Evolutionary conservation across 805 yeast species (phyloP), one percentile per base, ranked within the genome.

Genomic region (Saccharomycopsis amapae): DNA sequence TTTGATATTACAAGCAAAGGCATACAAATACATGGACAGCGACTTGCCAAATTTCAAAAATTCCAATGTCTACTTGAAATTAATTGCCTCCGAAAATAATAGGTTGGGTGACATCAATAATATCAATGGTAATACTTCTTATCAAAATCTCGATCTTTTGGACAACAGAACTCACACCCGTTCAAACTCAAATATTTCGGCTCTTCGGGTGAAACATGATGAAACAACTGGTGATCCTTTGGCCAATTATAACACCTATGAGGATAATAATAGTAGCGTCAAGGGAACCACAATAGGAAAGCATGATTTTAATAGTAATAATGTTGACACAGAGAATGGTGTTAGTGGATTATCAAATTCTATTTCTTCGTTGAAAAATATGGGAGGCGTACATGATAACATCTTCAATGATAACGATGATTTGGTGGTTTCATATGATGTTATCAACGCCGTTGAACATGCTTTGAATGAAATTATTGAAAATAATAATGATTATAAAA

Each of bases 401-500:
- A 46, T 49, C 18, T 49, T 49, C 28, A 48, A 44, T 37, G 45
- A 48, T 9, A 31, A 42, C 20, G 48, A 46, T 25, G 53, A 49
- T 6, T 26, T 41, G 37, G 38, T 40, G 6, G 67, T 71, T 3
- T 68, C 73, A 41, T 68, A 70, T 3, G 66, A 61, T 15, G 80
- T 75, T 1, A 60, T 79, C 4, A 66, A 68, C 43, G 85, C 86
- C 0, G 83, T 81, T 17, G 85, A 80, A 56, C 78, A 75, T 57
- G 87, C 85, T 2, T 70, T 82, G 46, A 73, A 72, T 23, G 76
- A 79, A 51, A 79, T 81, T 28, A 74, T 75, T 72, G 62, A 55
- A 23, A 57, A 62, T 31, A 42, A 35, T 25, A 47, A 49, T 22
- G 50, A 49, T 23, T 49, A 42, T 18, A 46, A 43, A 18, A 36